These are phyloP conservation scores for Neocucurbitaria cava DNA, from an alignment of 2,329 filamentous ascomycete species.

Conservation along the genomic window DNA sequence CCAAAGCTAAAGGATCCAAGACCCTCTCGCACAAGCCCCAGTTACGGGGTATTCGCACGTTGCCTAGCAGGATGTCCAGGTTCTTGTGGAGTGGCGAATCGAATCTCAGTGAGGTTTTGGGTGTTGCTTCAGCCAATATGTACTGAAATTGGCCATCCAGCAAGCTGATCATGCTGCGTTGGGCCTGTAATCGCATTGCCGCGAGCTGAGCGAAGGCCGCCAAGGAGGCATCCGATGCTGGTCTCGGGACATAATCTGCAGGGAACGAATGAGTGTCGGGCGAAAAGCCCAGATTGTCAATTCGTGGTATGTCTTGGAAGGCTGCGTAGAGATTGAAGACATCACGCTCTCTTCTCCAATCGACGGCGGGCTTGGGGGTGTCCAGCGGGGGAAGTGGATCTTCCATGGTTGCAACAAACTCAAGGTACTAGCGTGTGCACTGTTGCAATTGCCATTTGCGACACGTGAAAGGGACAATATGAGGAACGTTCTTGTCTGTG, in stretches of 20 bases:
- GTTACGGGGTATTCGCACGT: slow-evolving; percentile 24
- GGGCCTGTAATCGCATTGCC: slow-evolving; percentile 30
- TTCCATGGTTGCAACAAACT: slow-evolving; percentile 6
- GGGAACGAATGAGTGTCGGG: slow-evolving; percentile 5
- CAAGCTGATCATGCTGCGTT: slow-evolving; percentile 38
- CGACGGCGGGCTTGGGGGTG: neutral
- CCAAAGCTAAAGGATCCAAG: slow-evolving; percentile 5
- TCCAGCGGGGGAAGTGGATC: neutral
- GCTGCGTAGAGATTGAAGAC: slow-evolving; percentile 20
- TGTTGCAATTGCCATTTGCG: neutral
- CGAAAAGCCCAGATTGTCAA: slow-evolving; percentile 8
- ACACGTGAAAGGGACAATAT: neutral
- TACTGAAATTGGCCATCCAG: slow-evolving; percentile 37
- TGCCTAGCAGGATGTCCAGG: slow-evolving; percentile 23
- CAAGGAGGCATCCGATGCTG: slow-evolving; percentile 27
- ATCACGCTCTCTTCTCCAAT: slow-evolving; percentile 18
- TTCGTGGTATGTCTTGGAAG: slow-evolving; percentile 16
- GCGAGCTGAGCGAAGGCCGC: slow-evolving; percentile 39
- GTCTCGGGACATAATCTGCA: slow-evolving; percentile 12
- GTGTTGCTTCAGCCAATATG: slow-evolving; percentile 45
- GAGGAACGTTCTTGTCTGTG: neutral
- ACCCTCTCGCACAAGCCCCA: slow-evolving; percentile 23
- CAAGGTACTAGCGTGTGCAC: neutral
- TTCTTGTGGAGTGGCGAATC: slow-evolving; percentile 8
- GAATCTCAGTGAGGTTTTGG: slow-evolving; percentile 25